A percentile compares a stretch with the other conserved stretches of the same genome.
Conservation (phyloP, 805 yeast species). For the Barnettozyma californica region DNA sequence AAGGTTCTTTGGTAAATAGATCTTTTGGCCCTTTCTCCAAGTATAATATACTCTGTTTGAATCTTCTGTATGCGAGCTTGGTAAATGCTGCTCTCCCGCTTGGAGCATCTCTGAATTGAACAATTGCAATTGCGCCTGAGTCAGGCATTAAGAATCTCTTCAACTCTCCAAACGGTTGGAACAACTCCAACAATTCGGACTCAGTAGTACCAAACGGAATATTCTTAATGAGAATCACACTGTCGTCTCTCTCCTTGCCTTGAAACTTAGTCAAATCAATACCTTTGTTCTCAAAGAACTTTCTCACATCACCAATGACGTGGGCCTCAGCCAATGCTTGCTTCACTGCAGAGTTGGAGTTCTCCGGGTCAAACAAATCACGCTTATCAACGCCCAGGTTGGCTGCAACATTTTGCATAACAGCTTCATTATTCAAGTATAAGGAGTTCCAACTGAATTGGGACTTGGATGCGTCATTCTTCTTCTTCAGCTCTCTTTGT, state of each 20-base stretch:
- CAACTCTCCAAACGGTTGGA: constrained; percentile 73
- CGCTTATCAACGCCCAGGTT: constrained; percentile 80
- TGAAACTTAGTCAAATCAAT: constrained; percentile 75
- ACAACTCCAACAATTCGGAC: constrained; percentile 78
- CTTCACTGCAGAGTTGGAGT: constrained; percentile 83
- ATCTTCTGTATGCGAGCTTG: constrained; percentile 79
- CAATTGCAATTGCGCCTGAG: constrained; percentile 91
- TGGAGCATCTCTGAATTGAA: constrained; percentile 79
- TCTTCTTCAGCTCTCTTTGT: constrained; percentile 78
- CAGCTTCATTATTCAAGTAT: constrained; percentile 87
- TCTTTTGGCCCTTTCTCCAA: constrained; percentile 91
- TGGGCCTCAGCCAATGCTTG: constrained; percentile 98
- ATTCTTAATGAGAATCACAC: constrained; percentile 77
- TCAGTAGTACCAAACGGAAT: constrained; percentile 83
- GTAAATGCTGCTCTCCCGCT: constrained; percentile 87
- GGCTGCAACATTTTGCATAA: constrained; percentile 80
- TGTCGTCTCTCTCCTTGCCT: constrained; percentile 68
- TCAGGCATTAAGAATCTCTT: constrained; percentile 89
- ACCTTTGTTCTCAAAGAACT: constrained; percentile 79
- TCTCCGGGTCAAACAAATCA: constrained; percentile 82
- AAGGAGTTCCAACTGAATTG: constrained; percentile 95
- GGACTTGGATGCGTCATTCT: constrained; percentile 76
- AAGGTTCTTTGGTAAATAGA: constrained; percentile 60
- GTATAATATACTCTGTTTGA: constrained; percentile 82
- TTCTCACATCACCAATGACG: constrained; percentile 85